Conservation (phyloP, 805 yeast species). For the Candida ovalis region DNA sequence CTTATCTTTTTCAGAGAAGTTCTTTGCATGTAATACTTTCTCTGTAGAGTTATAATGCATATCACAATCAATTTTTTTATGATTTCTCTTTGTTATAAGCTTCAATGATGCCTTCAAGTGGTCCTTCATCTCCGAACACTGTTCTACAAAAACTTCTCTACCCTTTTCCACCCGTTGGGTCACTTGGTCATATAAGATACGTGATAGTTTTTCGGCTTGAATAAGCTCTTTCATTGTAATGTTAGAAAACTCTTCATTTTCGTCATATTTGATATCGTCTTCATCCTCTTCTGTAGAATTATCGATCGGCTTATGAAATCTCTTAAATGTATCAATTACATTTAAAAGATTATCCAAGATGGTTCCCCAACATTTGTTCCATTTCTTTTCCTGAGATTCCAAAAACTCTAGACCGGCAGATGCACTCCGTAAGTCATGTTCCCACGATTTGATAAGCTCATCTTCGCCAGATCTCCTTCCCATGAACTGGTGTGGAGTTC, state of each 20-base stretch:
- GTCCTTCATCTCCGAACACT: constrained; percentile 38
- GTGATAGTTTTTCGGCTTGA: constrained; percentile 26
- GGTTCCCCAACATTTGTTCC: constrained; percentile 24
- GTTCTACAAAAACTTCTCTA: constrained; percentile 29
- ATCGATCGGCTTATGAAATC: constrained; percentile 34
- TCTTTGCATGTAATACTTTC: constrained; percentile 33
- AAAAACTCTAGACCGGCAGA: constrained; percentile 43
- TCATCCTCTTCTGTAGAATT: constrained; percentile 9
- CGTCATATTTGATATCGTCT: constrained; percentile 16
- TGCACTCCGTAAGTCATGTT: constrained; percentile 39
- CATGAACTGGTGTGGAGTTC: constrained; percentile 35
- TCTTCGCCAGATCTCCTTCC: constrained; percentile 36
- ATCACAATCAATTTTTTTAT: constrained; percentile 39
- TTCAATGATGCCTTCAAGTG: constrained; percentile 36
- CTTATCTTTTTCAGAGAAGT: constrained; percentile 37
- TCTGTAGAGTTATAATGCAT: constrained; percentile 36
- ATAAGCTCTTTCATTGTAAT: constrained; percentile 28
- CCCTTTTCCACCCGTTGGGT: constrained; percentile 18
- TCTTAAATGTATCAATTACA: constrained; percentile 30
- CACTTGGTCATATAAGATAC: constrained; percentile 22
- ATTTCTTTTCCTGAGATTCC: constrained; percentile 27
- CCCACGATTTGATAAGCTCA: constrained; percentile 38
- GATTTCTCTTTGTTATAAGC: constrained; percentile 41
- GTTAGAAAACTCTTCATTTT: constrained; percentile 27
- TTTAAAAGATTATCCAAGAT: constrained; percentile 33